These are phyloP conservation scores for Pseudogymnoascus sp. DNA, from an alignment of 2,329 filamentous ascomycete species.

Conservation along the genomic window DNA sequence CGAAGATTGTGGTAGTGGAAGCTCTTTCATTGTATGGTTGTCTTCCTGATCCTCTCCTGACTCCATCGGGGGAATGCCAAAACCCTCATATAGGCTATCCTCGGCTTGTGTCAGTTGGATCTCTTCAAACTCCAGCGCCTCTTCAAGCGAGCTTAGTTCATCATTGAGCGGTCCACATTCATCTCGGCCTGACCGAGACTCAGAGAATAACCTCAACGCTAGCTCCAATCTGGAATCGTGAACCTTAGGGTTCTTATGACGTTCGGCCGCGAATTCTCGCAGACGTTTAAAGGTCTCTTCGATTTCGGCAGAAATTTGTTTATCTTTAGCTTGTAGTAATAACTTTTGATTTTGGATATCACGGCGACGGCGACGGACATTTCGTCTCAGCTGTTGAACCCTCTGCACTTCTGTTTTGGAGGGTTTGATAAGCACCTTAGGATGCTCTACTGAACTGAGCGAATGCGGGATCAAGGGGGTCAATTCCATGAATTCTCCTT, in stretches of 20 bases:
- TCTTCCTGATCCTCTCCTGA: not conserved
- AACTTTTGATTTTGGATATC: not conserved
- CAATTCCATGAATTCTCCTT: not conserved
- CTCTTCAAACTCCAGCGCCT: conserved; percentile 15
- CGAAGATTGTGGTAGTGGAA: not conserved
- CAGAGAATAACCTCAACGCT: not conserved
- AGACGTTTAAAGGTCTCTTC: not conserved
- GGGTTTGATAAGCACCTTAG: not conserved
- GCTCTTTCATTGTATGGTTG: not conserved
- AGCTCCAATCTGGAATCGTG: not conserved
- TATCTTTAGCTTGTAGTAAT: not conserved
- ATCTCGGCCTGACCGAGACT: conserved; percentile 8
- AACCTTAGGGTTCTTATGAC: not conserved
- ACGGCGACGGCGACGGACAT: not conserved
- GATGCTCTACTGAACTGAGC: not conserved
- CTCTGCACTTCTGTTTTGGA: not conserved
- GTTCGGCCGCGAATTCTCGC: not conserved
- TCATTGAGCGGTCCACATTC: conserved; percentile 21
- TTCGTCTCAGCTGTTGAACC: not conserved
- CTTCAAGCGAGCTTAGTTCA: conserved; percentile 19
- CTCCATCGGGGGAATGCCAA: not conserved
- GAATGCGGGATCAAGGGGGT: not conserved
- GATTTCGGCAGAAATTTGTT: not conserved
- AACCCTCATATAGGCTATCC: not conserved
- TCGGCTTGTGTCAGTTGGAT: conserved; percentile 6